Base-by-base conservation (phyloP, 345 rosid species). In the Gossypium turneri region DNA sequence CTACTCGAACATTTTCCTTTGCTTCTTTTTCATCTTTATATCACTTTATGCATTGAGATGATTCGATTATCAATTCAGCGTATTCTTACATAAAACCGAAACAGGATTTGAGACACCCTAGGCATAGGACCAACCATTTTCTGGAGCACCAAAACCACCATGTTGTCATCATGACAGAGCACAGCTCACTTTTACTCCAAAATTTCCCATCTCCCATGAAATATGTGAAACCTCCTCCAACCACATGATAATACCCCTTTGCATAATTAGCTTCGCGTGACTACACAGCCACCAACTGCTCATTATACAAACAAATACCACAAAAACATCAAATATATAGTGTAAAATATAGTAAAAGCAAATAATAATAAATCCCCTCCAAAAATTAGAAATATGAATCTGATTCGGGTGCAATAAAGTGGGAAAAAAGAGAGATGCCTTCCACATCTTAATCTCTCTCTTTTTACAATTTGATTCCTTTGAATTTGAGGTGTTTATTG, bases 1-100 rank as follows among this genome's bases (percentile, higher is more conserved):
- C 81, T 79, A 87, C 90, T 84, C 90, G 64, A 74, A 62, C 10
- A 29, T 12, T 56, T 58, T 24, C 7, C 24, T 59, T 67, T 27
- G 48, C 10, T 19, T 44, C 43, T 57, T 20, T 10, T 56, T 9
- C 51, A 13, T 29, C 34, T 29, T 4, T 34, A 34, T 34, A 34
- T 34, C 41, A 34, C 41, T 34, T 34, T 34, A 34, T 34, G 41
- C 41, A 4, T 34, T 34, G 41, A 34, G 41, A 34, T 4, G 41
- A 4, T 34, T 34, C 41, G 41, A 34, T 34, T 34, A 34, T 34
- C 41, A 34, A 34, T 34, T 34, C 41, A 34, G 7, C 41, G 1
- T 34, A 34, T 34, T 34, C 7, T 34, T 5, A 34, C 7, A 34
- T 34, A 34, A 34, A 34, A 34, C 1, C 7, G 7, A 34, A 34